Base-by-base conservation (phyloP, 306 rosid species). In the Quercus agrifolia region DNA sequence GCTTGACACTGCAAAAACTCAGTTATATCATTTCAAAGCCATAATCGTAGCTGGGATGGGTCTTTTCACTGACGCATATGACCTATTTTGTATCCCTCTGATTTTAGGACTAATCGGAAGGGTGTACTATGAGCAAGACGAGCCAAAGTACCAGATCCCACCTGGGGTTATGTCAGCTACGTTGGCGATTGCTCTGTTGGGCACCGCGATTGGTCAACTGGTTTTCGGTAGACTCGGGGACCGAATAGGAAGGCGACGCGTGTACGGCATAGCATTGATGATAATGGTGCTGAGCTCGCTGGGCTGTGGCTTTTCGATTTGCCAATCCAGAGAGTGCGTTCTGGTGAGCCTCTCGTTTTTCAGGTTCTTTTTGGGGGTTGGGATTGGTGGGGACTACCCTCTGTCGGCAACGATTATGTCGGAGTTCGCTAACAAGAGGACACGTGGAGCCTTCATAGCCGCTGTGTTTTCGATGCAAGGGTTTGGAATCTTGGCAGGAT, bases 391-490 rank as follows among this genome's bases (percentile, higher is more conserved):
- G 10, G 98, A 93, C 80, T 89, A 93, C 63, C 98, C 98, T 0
- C 41, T 93, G 13, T 93, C 98, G 3, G 87, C 98, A 0, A 93
- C 98, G 17, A 93, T 93, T 46, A 93, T 93, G 98, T 93, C 98
- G 8, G 98, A 93, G 77, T 93, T 91, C 70, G 97, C 98, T 1
- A 93, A 91, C 84, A 88, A 87, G 86, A 84, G 38, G 72, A 93
- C 98, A 1, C 83, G 98, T 54, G 98, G 98, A 1, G 79, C 97
- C 18, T 93, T 93, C 83, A 91, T 93, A 76, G 98, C 96, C 1
- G 97, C 93, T 0, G 97, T 91, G 49, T 93, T 93, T 79, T 87
- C 94, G 5, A 91, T 93, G 98, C 98, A 93, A 79, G 98, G 97
- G 0, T 79, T 93, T 25, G 98, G 98, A 57, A 93, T 93, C 58